Base-by-base conservation (phyloP, 2,329 filamentous ascomycete genomes). In the Pseudogymnoascus sp. region DNA sequence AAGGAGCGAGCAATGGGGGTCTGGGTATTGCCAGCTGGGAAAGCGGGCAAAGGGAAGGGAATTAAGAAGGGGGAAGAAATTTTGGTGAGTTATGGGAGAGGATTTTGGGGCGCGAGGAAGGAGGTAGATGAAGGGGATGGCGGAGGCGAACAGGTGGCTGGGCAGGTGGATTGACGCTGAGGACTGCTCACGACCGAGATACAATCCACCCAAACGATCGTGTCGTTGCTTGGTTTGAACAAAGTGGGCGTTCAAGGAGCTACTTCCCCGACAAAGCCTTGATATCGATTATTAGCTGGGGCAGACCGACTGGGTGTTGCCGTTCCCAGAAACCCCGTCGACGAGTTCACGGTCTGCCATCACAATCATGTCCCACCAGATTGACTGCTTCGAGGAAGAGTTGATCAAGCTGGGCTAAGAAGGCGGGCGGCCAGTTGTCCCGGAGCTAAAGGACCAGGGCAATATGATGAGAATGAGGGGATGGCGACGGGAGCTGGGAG, bases 81-180 rank as follows among this genome's bases (percentile, higher is more conserved):
- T 62, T 70, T 87, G 61, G 82, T 88, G 11, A 87, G 83, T 67
- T 88, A 88, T 69, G 86, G 85, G 5, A 88, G 85, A 71, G 86
- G 86, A 0, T 88, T 89, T 66, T 88, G 85, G 84, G 76, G 77
- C 18, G 78, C 77, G 70, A 78, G 75, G 72, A 79, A 73, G 68
- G 75, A 73, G 63, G 75, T 69, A 23, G 69, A 67, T 14, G 68
- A 60, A 67, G 35, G 16, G 14, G 42, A 56, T 11, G 40, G 64
- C 40, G 66, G 68, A 63, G 60, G 14, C 10, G 35, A 42, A 18
- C 14, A 60, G 10, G 59, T 4, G 6, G 50, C 28, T 33, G 28
- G 10, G 11, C 28, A 56, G 8, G n/a, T 56, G 47, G 25, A 33
- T 56, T 56, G n/a, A 56, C 2, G 10, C 7, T 1, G 14, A 18